These are phyloP conservation scores for Elsinoe perseae DNA, from an alignment of 2,329 filamentous ascomycete genomes.

Conservation along the genomic window DNA sequence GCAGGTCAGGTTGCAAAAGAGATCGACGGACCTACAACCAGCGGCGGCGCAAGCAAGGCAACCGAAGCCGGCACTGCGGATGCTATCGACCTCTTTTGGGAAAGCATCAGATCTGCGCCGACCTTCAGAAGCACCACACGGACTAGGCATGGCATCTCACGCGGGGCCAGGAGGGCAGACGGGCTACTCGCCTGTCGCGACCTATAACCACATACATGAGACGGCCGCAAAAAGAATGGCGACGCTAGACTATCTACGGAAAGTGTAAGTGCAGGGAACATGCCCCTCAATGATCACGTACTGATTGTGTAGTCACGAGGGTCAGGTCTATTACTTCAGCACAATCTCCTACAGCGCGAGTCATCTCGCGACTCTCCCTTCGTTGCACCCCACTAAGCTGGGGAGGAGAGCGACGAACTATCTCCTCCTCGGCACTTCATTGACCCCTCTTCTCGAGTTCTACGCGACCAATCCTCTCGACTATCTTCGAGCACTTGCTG, in stretches of 20 bases:
- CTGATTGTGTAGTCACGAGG: conserved; percentile 64
- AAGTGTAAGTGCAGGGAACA: conserved; percentile 58
- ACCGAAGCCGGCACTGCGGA: conserved; percentile 9
- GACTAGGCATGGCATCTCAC: conserved; percentile 4
- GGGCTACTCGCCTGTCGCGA: conserved; percentile 45
- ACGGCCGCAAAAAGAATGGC: conserved; percentile 86
- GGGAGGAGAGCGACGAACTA: conserved; percentile 88
- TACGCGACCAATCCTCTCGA: conserved; percentile 72
- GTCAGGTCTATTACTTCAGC: conserved; percentile 96
- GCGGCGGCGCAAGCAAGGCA: not conserved
- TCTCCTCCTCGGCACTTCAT: conserved; percentile 81
- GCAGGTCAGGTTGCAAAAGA: not conserved
- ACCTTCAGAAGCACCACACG: conserved; percentile 1
- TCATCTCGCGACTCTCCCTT: conserved; percentile 74
- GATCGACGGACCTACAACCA: conserved; percentile 1
- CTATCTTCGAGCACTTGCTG: conserved; percentile 78
- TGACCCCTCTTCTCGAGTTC: conserved; percentile 83
- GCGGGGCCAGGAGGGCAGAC: conserved; percentile 14
- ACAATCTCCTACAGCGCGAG: conserved; percentile 82
- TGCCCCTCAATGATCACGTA: not conserved
- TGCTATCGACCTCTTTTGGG: conserved; percentile 14
- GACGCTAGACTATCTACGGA: conserved; percentile 84
- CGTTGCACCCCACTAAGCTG: conserved; percentile 75
- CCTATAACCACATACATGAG: conserved; percentile 69
- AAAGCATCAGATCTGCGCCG: conserved; percentile 10